phyloP scores from a whole-genome alignment of 2,329 filamentous ascomycete species.

The Botrytis porri region DNA sequence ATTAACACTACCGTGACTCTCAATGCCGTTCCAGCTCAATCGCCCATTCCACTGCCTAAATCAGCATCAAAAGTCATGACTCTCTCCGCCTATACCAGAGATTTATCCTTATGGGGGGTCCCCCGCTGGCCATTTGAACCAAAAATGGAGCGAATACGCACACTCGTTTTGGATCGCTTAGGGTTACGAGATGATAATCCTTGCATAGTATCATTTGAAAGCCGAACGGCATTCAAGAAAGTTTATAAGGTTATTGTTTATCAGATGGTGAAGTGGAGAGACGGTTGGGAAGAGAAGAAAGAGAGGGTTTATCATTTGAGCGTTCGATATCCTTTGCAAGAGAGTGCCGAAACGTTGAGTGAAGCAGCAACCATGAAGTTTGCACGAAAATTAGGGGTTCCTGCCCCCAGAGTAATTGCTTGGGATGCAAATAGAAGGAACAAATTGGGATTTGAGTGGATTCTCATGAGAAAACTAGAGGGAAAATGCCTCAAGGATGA shows the following conservation, averaged over 20 bases:
- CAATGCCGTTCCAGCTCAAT: not conserved
- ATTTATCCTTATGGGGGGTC: not conserved
- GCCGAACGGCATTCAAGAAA: not conserved
- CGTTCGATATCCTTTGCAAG: slow-evolving; percentile 1
- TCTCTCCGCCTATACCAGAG: not conserved
- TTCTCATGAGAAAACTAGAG: not conserved
- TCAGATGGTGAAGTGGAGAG: not conserved
- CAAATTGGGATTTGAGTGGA: not conserved
- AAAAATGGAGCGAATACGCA: not conserved
- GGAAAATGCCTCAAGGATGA: not conserved
- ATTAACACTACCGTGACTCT: not conserved
- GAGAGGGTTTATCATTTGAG: not conserved
- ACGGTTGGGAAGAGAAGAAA: not conserved
- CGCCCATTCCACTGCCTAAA: not conserved
- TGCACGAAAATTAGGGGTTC: not conserved
- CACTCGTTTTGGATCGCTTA: not conserved
- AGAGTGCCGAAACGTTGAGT: not conserved
- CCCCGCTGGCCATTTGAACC: not conserved
- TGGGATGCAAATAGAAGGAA: not conserved
- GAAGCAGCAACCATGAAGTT: not conserved
- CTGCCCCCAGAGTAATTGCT: not conserved
- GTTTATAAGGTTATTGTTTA: not conserved
- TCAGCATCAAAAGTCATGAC: not conserved
- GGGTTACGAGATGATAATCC: not conserved
- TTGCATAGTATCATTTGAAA: not conserved